phyloP scores from a whole-genome alignment of 163 green algal species.

The Chlamydomonas reinhardtii region DNA sequence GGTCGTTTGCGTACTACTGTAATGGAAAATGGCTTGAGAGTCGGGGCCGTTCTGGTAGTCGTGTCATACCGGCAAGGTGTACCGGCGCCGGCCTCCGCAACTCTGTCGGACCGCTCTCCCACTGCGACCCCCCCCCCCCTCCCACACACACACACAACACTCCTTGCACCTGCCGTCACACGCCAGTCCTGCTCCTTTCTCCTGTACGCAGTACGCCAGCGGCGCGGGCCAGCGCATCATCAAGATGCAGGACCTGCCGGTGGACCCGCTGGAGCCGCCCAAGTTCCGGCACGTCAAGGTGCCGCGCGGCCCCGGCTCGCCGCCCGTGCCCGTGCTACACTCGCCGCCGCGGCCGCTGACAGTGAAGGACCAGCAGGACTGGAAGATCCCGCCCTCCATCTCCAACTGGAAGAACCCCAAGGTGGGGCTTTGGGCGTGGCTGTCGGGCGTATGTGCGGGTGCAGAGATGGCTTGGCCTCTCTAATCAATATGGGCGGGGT shows the following conservation, averaged over 20 bases:
- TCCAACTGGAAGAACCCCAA: conserved; percentile 99
- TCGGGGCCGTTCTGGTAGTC: too few species aligned
- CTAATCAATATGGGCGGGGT: too few species aligned
- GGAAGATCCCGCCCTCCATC: conserved; percentile 99
- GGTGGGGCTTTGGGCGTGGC: conserved; percentile 35
- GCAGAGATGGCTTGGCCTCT: background rate
- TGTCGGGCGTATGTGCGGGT: background rate
- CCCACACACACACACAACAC: background rate
- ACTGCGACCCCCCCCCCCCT: too few species aligned
- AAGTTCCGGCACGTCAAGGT: conserved; percentile 98
- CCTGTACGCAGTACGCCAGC: conserved; percentile 79
- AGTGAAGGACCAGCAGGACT: conserved; percentile 92
- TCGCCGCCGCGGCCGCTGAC: conserved; percentile 92
- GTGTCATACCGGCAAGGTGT: too few species aligned
- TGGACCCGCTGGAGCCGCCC: conserved; percentile 97
- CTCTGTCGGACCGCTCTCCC: too few species aligned
- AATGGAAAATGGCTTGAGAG: too few species aligned
- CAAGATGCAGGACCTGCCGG: conserved; percentile 94
- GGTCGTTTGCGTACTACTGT: too few species aligned
- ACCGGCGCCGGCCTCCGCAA: too few species aligned
- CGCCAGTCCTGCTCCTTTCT: background rate
- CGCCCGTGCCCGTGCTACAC: conserved; percentile 97
- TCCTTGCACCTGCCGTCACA: too few species aligned
- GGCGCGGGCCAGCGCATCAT: conserved; percentile 87
- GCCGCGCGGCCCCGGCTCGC: conserved; percentile 85